A percentile compares a stretch with the other conserved stretches of the same genome.
phyloP scores from a whole-genome alignment of 257 asterid genomes.

The Fraxinus pennsylvanica region DNA sequence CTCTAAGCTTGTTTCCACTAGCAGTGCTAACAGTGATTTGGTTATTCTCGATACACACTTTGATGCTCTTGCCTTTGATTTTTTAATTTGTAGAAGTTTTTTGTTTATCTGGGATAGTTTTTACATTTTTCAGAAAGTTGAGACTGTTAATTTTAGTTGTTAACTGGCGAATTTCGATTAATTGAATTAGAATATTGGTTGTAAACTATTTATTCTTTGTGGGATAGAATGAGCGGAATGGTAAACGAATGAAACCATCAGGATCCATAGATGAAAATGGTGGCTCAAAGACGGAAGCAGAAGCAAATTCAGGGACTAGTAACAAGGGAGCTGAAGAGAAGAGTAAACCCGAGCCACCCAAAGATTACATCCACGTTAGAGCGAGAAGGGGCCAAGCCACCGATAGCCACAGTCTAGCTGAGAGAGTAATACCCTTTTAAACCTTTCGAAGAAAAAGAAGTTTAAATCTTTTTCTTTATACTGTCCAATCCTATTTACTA shows the following conservation, averaged over 20 bases:
- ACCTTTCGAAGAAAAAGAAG: not conserved
- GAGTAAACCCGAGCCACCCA: constrained; percentile 68
- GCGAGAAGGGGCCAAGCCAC: constrained; percentile 98
- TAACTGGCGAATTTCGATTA: not conserved
- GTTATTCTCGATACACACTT: constrained; percentile 30
- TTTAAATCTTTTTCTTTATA: not conserved
- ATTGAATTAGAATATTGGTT: not conserved
- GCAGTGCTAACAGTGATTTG: constrained; percentile 48
- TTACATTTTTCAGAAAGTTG: not conserved
- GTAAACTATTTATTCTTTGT: constrained; percentile 16
- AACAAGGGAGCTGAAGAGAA: constrained; percentile 50
- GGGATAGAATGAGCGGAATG: constrained; percentile 46
- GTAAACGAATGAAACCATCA: constrained; percentile 48
- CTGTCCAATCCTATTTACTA: not conserved
- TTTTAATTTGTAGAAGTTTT: not conserved
- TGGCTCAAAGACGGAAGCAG: constrained; percentile 51
- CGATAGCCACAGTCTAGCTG: constrained; percentile 95
- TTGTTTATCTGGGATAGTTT: not conserved
- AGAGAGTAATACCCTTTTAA: constrained; percentile 54
- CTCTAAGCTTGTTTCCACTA: constrained; percentile 52
- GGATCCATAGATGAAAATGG: constrained; percentile 38
- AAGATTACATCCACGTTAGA: constrained; percentile 91
- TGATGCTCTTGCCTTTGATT: not conserved
- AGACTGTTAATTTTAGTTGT: constrained; percentile 9
- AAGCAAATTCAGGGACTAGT: constrained; percentile 54